Evolutionary conservation across 2,329 filamentous ascomycete genomes (phyloP).

Genomic region (Clarireedia monteithiana): DNA sequence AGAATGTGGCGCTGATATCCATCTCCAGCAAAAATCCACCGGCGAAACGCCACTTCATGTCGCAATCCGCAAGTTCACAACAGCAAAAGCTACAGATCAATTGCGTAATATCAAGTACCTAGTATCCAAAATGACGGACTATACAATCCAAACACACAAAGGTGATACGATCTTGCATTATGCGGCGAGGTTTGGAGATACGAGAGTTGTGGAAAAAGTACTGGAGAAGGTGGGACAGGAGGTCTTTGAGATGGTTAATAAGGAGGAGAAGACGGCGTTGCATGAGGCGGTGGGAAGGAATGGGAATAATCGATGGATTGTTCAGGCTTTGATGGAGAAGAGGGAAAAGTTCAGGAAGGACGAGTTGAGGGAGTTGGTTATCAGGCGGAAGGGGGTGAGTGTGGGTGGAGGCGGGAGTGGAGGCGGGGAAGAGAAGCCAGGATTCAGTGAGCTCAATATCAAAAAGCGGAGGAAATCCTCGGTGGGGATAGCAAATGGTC

Average conservation of each 20-base stretch:
- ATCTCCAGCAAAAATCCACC: not conserved
- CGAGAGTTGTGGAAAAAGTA: not conserved
- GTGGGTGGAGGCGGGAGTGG: not conserved
- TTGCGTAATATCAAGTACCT: not conserved
- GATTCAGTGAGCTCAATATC: no score
- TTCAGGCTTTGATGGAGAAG: not conserved
- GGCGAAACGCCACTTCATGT: slow-evolving; percentile 1
- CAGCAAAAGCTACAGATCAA: not conserved
- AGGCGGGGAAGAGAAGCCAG: not conserved
- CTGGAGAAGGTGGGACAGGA: not conserved
- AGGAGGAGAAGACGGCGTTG: not conserved
- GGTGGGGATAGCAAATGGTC: no score
- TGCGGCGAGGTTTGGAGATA: not conserved
- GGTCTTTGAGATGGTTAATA: not conserved
- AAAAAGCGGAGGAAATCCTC: no score
- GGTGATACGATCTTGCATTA: not conserved
- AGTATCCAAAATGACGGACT: not conserved
- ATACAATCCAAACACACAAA: not conserved
- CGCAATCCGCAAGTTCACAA: not conserved
- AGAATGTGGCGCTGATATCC: not conserved
- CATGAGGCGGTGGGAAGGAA: not conserved
- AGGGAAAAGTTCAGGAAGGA: not conserved
- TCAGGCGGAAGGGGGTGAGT: not conserved
- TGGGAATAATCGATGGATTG: not conserved
- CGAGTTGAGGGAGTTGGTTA: not conserved